These are phyloP conservation scores for Dothistroma pini DNA, from an alignment of 2,329 filamentous ascomycete genomes.

Conservation along the genomic window DNA sequence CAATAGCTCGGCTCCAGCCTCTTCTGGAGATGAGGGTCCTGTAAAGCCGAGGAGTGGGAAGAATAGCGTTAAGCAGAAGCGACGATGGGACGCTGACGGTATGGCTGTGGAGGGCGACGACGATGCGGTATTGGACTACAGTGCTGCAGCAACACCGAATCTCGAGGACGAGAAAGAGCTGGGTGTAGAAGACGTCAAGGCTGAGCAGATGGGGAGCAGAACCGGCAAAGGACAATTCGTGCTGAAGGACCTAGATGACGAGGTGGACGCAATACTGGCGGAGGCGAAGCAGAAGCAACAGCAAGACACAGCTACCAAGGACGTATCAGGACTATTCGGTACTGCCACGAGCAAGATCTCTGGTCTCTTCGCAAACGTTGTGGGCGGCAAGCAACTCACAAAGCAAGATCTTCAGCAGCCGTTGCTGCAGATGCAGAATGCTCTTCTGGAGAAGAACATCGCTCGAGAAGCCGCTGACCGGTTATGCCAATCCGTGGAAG, in stretches of 20 bases:
- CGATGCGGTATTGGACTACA: conserved; percentile 82
- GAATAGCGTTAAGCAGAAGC: conserved; percentile 71
- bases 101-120: conserved; percentile 79
- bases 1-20: conserved; percentile 57
- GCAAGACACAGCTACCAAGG: conserved; percentile 56
- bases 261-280: conserved; percentile 85
- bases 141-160: conserved; percentile 54
- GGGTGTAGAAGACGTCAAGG: conserved; percentile 69
- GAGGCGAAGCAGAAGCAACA: conserved; percentile 64
- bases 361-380: conserved; percentile 87
- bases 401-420: conserved; percentile 87
- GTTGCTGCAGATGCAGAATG: conserved; percentile 93
- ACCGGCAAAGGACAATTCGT: conserved; percentile 90
- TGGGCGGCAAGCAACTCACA: conserved; percentile 89
- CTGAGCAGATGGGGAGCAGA: conserved; percentile 77
- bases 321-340: conserved; percentile 65
- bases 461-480: conserved; percentile 90
- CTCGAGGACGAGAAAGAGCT: conserved; percentile 50
- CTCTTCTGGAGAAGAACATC: conserved; percentile 92
- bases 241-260: conserved; percentile 85
- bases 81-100: conserved; percentile 90
- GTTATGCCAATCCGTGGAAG: conserved; percentile 85
- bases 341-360: conserved; percentile 78
- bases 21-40: conserved; percentile 78
- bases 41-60: conserved; percentile 49